Evolutionary conservation across 1,284 basidiomycete genomes (phyloP), one percentile per base, ranked within the genome.

Genomic region (Lignosus rhinocerotis): DNA sequence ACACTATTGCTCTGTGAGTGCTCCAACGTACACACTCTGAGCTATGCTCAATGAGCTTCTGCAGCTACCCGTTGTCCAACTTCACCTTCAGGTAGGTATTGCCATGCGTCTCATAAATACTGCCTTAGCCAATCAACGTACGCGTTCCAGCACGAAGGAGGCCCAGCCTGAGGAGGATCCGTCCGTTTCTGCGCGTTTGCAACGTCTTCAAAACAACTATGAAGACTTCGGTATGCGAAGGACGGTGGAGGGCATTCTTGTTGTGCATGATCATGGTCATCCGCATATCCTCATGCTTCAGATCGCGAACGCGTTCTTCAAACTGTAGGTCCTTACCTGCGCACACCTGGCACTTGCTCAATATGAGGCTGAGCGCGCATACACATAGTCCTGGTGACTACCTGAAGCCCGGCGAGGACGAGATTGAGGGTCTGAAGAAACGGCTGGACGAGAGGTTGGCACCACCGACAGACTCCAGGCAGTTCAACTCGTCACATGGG

Each of bases 251-350:
- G 96, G 94, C n/a, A 90, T 98, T 60, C 84, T 99, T 34, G 89
- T 98, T 52, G 95, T 98, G 25, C 95, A 97, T 74, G 92, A 94
- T 71, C 93, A 94, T 63, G 93, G 94, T 0, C 92, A 96, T 70
- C 93, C 94, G 3, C 96, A 98, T 70, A 92, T 98, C 61, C 85
- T 99, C 64, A 96, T 98, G 87, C 83, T 98, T 14, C 96, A 98
- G 73, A 97, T 99, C 70, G 96, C 95, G 34, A 98, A 98, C 72
- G 94, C 95, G 17, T 99, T 98, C 76, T 98, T 98, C 84, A 98
- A 98, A 75, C 84, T 98, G 94, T 94, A 69, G 70, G 92, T 79
- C 6, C 30, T 14, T n/a, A 33, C 43, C 9, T 43, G 31, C 1
- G 2, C 10, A 25, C 49, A 49, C 39, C 9, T 49, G 33, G 31